Percentiles rank a stretch among this genome's conserved stretches.
phyloP scores from a whole-genome alignment of 371 early-diverging fungal genomes.

The Rhizomucor pusillus region DNA sequence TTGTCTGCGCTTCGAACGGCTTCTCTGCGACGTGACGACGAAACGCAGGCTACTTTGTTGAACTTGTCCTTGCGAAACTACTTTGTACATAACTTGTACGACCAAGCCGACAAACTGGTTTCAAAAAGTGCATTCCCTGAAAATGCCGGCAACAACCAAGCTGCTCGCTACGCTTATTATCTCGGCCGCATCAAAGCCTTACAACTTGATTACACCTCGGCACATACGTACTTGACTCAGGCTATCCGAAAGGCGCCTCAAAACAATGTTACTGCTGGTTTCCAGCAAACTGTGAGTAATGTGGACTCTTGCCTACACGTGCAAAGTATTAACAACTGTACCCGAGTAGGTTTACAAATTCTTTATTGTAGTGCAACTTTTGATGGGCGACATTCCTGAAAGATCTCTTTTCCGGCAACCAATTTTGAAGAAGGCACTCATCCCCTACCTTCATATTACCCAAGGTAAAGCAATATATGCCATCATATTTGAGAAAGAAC shows the following conservation, averaged over 20 bases:
- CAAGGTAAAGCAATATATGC: slow-evolving; percentile 54
- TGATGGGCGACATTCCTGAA: slow-evolving; percentile 98
- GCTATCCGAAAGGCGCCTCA: slow-evolving; percentile 96
- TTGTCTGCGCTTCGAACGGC: slow-evolving; percentile 89
- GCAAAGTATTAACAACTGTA: background rate
- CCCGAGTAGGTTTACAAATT: slow-evolving; percentile 78
- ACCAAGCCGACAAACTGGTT: slow-evolving; percentile 95
- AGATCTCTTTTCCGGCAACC: slow-evolving; percentile 88
- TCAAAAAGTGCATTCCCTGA: slow-evolving; percentile 92
- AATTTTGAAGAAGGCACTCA: slow-evolving; percentile 75
- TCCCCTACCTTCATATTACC: slow-evolving; percentile 91
- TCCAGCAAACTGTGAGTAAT: slow-evolving; percentile 80
- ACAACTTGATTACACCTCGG: slow-evolving; percentile 92
- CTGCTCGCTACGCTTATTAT: slow-evolving; percentile 95
- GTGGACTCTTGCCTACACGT: too few species aligned
- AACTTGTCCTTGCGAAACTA: slow-evolving; percentile 90
- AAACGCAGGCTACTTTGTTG: slow-evolving; percentile 83
- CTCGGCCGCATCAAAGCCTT: slow-evolving; percentile 93
- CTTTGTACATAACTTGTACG: slow-evolving; percentile 88
- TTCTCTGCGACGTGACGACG: slow-evolving; percentile 85
- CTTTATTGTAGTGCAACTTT: slow-evolving; percentile 90
- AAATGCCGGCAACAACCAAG: slow-evolving; percentile 87
- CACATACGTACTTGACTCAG: slow-evolving; percentile 84
- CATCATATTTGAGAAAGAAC: background rate
- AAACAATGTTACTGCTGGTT: slow-evolving; percentile 85